Percentiles rank a stretch among this genome's conserved stretches.
Evolutionary conservation across 441 rosid genomes (phyloP).

Genomic region (Arabidopsis hybrid): DNA sequence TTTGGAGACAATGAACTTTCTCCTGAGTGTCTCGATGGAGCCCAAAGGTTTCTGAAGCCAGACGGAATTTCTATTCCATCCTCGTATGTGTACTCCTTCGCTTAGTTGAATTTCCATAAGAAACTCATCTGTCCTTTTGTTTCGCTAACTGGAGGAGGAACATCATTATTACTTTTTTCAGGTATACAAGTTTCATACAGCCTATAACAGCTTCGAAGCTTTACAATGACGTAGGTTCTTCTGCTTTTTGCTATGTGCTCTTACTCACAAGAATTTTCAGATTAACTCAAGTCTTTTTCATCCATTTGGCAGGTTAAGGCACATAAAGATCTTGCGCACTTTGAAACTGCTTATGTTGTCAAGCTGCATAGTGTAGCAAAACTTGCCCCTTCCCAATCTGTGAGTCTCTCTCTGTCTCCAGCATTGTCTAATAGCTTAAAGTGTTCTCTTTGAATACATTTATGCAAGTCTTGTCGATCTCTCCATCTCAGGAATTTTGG

Average conservation of each 20-base stretch:
- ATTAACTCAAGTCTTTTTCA: conserved; percentile 29
- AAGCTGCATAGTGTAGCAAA: conserved; percentile 86
- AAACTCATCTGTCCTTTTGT: conserved; percentile 19
- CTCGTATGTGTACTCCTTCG: conserved; percentile 64
- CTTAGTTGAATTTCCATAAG: conserved; percentile 9
- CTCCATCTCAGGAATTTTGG: conserved; percentile 5
- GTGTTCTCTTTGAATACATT: conserved; percentile 3
- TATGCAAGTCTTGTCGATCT: not conserved
- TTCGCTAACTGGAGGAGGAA: conserved; percentile 25
- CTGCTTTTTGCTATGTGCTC: conserved; percentile 23
- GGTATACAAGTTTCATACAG: conserved; percentile 98
- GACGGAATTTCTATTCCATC: conserved; percentile 99
- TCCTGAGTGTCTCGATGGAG: conserved; percentile 99
- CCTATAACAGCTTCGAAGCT: conserved; percentile 93
- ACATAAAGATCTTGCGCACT: conserved; percentile 84
- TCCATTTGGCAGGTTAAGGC: conserved; percentile 74
- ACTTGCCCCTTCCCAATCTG: conserved; percentile 89
- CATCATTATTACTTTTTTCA: conserved; percentile 39
- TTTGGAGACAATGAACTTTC: conserved; percentile 99
- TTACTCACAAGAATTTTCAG: conserved; percentile 10
- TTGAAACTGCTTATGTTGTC: conserved; percentile 98
- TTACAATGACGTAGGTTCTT: conserved; percentile 74
- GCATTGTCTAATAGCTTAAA: not conserved
- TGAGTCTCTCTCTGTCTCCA: conserved; percentile 52
- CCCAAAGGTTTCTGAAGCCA: conserved; percentile 87